Percentiles rank a stretch among this genome's conserved stretches.
These are phyloP conservation scores for Tolypocladium nubicola DNA, from an alignment of 2,329 filamentous ascomycete species.

Conservation along the genomic window DNA sequence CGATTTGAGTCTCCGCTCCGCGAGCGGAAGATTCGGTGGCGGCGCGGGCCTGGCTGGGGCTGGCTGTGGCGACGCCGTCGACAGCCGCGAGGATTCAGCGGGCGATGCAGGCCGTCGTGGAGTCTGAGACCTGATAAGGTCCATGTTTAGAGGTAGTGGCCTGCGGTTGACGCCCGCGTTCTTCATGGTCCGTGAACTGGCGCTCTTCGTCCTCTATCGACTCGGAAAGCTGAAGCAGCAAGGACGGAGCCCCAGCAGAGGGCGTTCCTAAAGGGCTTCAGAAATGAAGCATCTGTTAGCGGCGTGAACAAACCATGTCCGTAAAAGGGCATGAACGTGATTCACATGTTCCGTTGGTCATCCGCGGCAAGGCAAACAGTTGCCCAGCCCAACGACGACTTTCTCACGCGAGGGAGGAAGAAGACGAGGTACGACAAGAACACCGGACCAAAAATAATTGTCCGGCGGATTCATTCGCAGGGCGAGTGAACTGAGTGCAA, in stretches of 20 bases:
- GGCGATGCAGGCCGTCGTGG: not conserved
- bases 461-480: not conserved
- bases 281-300: not conserved
- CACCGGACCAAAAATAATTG: not conserved
- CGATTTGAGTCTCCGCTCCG: conserved; percentile 10
- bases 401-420: not conserved
- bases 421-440: not conserved
- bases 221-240: not conserved
- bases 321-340: not conserved
- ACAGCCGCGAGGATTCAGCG: not conserved
- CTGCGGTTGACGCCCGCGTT: not conserved
- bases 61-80: not conserved
- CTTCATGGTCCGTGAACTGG: not conserved
- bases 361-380: not conserved
- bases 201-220: not conserved
- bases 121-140: not conserved
- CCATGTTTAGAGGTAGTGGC: not conserved
- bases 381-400: not conserved
- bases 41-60: not conserved
- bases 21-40: not conserved
- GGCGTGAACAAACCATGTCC: not conserved
- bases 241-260: not conserved
- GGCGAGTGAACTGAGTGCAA: not conserved
- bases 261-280: not conserved
- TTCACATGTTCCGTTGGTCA: not conserved